Conservation (phyloP, 345 rosid genomes). For the Diplotaxis tenuifolia region DNA sequence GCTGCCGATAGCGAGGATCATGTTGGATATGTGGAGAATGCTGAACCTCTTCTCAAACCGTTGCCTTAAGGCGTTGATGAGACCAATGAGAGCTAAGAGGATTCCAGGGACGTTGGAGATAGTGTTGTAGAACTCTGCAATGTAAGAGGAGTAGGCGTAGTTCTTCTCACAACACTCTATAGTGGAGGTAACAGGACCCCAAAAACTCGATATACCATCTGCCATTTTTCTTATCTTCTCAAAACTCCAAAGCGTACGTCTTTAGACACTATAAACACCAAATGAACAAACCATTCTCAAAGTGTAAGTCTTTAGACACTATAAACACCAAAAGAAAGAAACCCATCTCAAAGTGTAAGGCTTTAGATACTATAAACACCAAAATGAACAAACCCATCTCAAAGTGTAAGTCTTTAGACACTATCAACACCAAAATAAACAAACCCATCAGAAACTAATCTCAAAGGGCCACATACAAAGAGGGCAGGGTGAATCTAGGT, state of each 20-base stretch:
- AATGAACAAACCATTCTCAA: too few species aligned
- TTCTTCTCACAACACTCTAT: conserved; percentile 88
- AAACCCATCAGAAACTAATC: neutral
- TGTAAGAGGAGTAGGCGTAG: conserved; percentile 65
- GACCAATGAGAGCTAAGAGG: conserved; percentile 79
- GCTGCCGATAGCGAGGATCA: conserved; percentile 90
- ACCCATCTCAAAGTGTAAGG: too few species aligned
- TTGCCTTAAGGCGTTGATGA: conserved; percentile 77
- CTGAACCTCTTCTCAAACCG: conserved; percentile 95
- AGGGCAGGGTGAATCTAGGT: conserved; percentile 1
- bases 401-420: too few species aligned
- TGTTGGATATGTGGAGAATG: conserved; percentile 83
- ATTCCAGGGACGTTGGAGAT: conserved; percentile 73
- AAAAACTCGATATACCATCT: conserved; percentile 68
- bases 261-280: neutral
- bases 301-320: too few species aligned
- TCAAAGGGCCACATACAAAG: neutral
- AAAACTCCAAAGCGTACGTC: neutral
- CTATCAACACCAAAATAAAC: neutral
- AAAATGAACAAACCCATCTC: neutral
- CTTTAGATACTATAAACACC: neutral
- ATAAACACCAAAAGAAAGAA: too few species aligned
- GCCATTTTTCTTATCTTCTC: conserved; percentile 52
- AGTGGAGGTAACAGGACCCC: conserved; percentile 92
- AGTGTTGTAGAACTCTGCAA: conserved; percentile 92